Base-by-base conservation (phyloP, 2,329 filamentous ascomycete genomes). In the Ascochyta koolunga region DNA sequence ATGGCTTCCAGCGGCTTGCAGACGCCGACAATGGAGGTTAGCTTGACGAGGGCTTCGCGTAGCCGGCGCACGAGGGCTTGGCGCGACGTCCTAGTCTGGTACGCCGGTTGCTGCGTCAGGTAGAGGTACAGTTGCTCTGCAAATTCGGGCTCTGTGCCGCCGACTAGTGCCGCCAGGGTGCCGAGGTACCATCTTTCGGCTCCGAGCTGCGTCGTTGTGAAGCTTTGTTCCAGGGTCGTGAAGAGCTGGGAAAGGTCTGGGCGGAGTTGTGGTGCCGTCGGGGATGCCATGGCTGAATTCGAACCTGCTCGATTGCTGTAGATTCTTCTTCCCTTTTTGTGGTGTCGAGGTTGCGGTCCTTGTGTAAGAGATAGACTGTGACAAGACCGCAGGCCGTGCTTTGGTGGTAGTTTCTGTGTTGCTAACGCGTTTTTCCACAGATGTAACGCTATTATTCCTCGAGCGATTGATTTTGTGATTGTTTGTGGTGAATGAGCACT, bases 1-100 rank as follows among this genome's bases (percentile, higher is more conserved):
- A 86, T 80, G 1, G 83, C 80, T 61, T 87, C 84, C 3, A 88
- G 70, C 4, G 85, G 84, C 63, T 86, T 87, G 69, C 83, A 86
- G 0, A 88, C 83, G 1, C 86, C 86, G 15, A 86, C 78, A 2
- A 88, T 75, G 11, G 62, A 58, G 1, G 84, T 77, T 11, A 79
- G 72, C 69, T 88, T 87, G 50, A 89, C 69, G 13, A 88, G 74
- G 0, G 79, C 79, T 69, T 88, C 86, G 37, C 86, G 79, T 2
- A 86, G 62, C 2, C 82, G 74, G 1, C 79, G 78, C 44, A 85
- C 72, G 4, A 86, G 74, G 0, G 67, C 68, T 62, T 83, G 72
- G 4, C 83, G 77, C 9, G 78, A 67, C 1, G 71, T 72, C 0
- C 79, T 57, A 0, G 77, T 78, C 1, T 71, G 60, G 61, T 77